Evolutionary conservation across 345 rosid genomes (phyloP), one percentile per base, ranked within the genome.

Genomic region (Geranium rotundifolium): DNA sequence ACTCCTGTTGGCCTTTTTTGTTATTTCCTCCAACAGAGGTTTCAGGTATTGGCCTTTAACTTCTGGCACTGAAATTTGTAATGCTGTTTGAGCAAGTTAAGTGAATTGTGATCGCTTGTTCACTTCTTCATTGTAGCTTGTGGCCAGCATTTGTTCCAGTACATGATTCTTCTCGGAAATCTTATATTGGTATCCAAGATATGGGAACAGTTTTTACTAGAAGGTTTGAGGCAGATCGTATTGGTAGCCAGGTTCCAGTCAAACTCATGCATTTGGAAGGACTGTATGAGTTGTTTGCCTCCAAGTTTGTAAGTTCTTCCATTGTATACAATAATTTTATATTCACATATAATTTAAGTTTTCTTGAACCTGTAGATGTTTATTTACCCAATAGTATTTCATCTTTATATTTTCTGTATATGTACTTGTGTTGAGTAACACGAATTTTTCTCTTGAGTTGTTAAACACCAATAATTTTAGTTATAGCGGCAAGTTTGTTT

Each of bases 131-230:
- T 57, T 80, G 75, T 81, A 90, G 99, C 81, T 77, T 82, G 76
- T 90, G 92, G 95, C 92, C 99, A 59, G 96, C 87, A 65, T 90
- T 93, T 85, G 97, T 93, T 65, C 96, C 99, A 18, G 97, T 93
- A 69, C 97, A 88, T 56, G 96, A 83, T 77, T 96, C 96, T 73
- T 88, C 99, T 23, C 80, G 97, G 55, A 72, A 85, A 71, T 89
- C 99, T 62, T 86, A 79, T 77, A 86, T 88, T 68, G 97, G 97
- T 59, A 93, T 93, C 77, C 97, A 93, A 71, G 85, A 80, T 60
- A 84, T 86, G 95, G 95, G 95, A 63, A 88, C 95, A 73, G 72
- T 88, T 67, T 93, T 88, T 67, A 88, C 96, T 19, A 80, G 96
- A 77, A 88, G 95, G 73, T 93, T 85, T 70, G 97, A 90, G 82